phyloP scores from a whole-genome alignment of 306 rosid species.

The Adenanthera pavonina region DNA sequence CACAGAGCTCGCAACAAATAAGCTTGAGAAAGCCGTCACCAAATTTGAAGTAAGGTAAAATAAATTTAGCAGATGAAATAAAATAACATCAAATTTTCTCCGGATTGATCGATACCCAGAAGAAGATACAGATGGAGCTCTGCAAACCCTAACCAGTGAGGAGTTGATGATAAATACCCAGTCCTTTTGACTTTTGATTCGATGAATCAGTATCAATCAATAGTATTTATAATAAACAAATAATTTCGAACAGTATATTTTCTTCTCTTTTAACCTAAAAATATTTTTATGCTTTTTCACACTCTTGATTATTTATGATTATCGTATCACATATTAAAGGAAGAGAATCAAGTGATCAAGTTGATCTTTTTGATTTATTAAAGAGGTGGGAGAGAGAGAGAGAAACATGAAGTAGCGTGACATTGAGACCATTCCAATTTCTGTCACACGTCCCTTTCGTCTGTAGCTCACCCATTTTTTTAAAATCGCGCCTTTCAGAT shows the following conservation, averaged over 20 bases:
- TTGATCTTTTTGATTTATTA: conserved; percentile 38
- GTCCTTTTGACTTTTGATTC: conserved; percentile 63
- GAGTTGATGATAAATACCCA: conserved; percentile 57
- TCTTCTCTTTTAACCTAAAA: conserved; percentile 32
- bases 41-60: conserved; percentile 28
- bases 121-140: conserved; percentile 46
- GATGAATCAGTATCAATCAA: conserved; percentile 26
- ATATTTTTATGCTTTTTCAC: neutral
- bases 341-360: conserved; percentile 41
- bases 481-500: conserved; percentile 23
- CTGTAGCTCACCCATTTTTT: conserved; percentile 39
- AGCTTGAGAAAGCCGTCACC: conserved; percentile 24
- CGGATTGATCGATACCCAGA: conserved; percentile 52
- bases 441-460: conserved; percentile 58
- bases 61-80: conserved; percentile 2
- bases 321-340: conserved; percentile 36
- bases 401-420: conserved; percentile 62
- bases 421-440: conserved; percentile 69
- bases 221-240: conserved; percentile 41
- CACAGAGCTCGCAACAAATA: conserved; percentile 38
- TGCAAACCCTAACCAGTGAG: conserved; percentile 69
- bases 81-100: conserved; percentile 23
- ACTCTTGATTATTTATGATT: conserved; percentile 26
- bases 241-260: conserved; percentile 37
- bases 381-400: neutral